Percentiles rank a stretch among this genome's conserved stretches.
Conservation (phyloP, 305 asterid species). For the Solanum hybrid region DNA sequence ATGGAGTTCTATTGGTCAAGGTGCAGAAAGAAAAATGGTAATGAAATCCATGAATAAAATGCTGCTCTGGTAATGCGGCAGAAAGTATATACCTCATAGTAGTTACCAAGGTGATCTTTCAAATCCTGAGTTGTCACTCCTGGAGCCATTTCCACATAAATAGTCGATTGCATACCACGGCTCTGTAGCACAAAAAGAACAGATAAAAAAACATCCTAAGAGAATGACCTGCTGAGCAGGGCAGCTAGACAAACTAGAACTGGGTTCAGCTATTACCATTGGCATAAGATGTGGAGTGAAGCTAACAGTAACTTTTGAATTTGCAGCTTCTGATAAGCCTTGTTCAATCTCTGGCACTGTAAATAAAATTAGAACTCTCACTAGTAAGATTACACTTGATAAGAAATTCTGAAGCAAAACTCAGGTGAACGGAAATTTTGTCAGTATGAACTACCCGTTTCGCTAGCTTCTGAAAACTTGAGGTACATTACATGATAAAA, state of each 20-base stretch:
- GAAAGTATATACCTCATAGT: conserved; percentile 52
- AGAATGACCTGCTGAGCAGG: not conserved
- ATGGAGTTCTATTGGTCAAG: not conserved
- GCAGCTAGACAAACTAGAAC: not conserved
- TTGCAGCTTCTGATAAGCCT: conserved; percentile 79
- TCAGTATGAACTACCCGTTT: not conserved
- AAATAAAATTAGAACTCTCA: conserved; percentile 11
- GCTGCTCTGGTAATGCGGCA: not conserved
- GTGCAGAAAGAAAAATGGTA: not conserved
- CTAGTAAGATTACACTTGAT: not conserved
- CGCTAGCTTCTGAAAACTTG: not conserved
- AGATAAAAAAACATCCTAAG: not conserved
- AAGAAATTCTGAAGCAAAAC: not conserved
- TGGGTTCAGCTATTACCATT: conserved; percentile 45
- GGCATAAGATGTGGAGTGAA: conserved; percentile 98
- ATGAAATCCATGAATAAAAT: not conserved
- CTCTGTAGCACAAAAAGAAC: conserved; percentile 36
- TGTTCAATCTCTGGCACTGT: conserved; percentile 98
- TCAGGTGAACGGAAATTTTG: not conserved
- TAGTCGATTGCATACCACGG: conserved; percentile 98
- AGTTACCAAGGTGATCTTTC: conserved; percentile 38
- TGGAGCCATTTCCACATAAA: conserved; percentile 75
- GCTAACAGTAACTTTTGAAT: conserved; percentile 81
- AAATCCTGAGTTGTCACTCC: conserved; percentile 70
- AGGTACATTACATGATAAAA: not conserved